Percentiles rank a stretch among this genome's conserved stretches.
phyloP scores from a whole-genome alignment of 805 yeast species.

The Candida adriatica region DNA sequence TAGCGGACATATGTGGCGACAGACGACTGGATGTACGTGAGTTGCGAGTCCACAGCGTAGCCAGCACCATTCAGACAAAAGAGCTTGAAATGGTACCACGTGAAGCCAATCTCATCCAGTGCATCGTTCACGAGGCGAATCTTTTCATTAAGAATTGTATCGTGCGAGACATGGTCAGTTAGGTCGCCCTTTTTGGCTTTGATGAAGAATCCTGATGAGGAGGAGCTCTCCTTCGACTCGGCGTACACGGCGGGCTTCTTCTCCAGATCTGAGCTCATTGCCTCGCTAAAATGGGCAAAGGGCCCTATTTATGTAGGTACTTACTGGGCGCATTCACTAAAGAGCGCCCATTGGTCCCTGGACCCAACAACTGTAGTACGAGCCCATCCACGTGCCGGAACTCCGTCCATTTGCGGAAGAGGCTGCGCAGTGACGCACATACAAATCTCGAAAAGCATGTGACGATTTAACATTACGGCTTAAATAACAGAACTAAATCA shows the following conservation, averaged over 20 bases:
- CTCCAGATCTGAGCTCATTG: constrained; percentile 1
- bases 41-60: constrained; percentile 43
- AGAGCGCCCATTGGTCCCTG: no score
- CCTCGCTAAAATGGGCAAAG: no score
- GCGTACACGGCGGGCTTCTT: constrained; percentile 1
- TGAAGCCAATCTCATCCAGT: constrained; percentile 54
- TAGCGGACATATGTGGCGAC: constrained; percentile 38
- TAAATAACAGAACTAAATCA: no score
- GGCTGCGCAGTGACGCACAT: no score
- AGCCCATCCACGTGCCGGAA: no score
- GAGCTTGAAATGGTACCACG: constrained; percentile 41
- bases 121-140: constrained; percentile 43
- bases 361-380: no score
- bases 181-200: constrained; percentile 11
- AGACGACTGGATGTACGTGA: constrained; percentile 37
- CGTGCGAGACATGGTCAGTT: constrained; percentile 18
- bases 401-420: no score
- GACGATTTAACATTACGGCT: no score
- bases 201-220: constrained; percentile 2
- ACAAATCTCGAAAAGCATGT: no score
- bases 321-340: no score
- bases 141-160: constrained; percentile 25
- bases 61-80: constrained; percentile 46
- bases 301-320: no score
- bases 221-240: not conserved